Evolutionary conservation across 176 grass and related monocot genomes (phyloP).

Genomic region (Lolium rigidum): DNA sequence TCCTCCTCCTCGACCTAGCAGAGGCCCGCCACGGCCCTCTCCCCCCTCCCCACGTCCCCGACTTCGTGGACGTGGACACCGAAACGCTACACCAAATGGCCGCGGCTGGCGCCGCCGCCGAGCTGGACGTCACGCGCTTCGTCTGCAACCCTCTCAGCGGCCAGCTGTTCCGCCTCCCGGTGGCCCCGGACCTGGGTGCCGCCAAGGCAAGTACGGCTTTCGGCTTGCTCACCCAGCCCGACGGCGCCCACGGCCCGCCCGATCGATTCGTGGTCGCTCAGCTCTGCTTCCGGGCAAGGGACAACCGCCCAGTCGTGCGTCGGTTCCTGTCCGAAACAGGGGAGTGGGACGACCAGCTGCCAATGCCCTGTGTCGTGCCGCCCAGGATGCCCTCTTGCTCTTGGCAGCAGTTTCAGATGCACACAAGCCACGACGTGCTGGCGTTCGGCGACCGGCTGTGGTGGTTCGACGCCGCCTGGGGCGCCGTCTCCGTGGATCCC

Average conservation of each 20-base stretch:
- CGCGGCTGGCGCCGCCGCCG: background rate
- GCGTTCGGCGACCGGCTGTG: background rate
- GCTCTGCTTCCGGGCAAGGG: too few relatives aligned
- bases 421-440: background rate
- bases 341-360: conserved; percentile 11
- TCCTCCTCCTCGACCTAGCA: background rate
- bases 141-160: background rate
- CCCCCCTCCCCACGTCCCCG: too few relatives aligned
- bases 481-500: background rate
- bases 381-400: background rate
- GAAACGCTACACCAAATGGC: background rate
- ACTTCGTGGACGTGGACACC: too few relatives aligned
- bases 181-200: too few relatives aligned
- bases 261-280: too few relatives aligned
- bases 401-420: background rate
- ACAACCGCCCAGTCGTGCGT: too few relatives aligned
- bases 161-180: too few relatives aligned
- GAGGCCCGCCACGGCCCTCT: too few relatives aligned
- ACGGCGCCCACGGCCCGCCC: too few relatives aligned
- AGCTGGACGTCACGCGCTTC: background rate
- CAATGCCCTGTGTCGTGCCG: background rate
- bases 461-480: background rate
- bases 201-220: too few relatives aligned
- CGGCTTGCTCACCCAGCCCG: too few relatives aligned
- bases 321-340: conserved; percentile 11